Conservation (phyloP, 2,329 filamentous ascomycete species). For the Penicillium crustosum region DNA sequence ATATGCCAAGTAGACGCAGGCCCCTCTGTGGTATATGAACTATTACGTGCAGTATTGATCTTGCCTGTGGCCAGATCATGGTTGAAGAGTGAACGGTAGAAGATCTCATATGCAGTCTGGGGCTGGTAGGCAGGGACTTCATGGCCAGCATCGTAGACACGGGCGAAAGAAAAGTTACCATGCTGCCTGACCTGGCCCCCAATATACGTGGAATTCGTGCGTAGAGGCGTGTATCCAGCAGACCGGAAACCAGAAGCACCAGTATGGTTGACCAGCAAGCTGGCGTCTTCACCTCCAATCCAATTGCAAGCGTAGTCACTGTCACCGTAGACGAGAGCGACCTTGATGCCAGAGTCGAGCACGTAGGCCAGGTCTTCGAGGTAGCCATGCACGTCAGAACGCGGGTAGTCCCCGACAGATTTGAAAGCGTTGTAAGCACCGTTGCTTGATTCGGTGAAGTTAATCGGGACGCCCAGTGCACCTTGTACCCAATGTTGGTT, state of each 20-base stretch:
- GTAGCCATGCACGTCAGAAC: conserved; percentile 45
- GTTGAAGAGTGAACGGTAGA: conserved; percentile 53
- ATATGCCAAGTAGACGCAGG: conserved; percentile 45
- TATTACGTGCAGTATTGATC: conserved; percentile 36
- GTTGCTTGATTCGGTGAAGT: conserved; percentile 52
- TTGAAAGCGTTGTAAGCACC: conserved; percentile 51
- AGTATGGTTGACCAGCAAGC: conserved; percentile 51
- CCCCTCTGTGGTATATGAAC: conserved; percentile 42
- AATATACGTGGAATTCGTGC: conserved; percentile 44
- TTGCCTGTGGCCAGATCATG: conserved; percentile 58
- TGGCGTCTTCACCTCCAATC: conserved; percentile 56
- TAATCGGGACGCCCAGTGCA: conserved; percentile 60
- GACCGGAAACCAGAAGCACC: conserved; percentile 46
- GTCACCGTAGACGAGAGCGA: conserved; percentile 59
- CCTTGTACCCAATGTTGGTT: conserved; percentile 58
- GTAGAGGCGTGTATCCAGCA: conserved; percentile 52
- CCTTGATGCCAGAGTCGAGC: conserved; percentile 58
- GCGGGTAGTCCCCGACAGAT: conserved; percentile 50
- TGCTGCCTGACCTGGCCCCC: conserved; percentile 50
- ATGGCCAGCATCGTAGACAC: conserved; percentile 51
- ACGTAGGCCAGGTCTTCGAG: conserved; percentile 46
- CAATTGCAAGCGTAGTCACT: conserved; percentile 59
- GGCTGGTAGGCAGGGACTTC: conserved; percentile 56
- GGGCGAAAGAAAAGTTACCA: conserved; percentile 51
- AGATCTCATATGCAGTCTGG: conserved; percentile 55